A percentile compares a stretch with the other conserved stretches of the same genome.
Evolutionary conservation across 2,329 filamentous ascomycete genomes (phyloP).

Genomic region (Harringtonia lauricola): DNA sequence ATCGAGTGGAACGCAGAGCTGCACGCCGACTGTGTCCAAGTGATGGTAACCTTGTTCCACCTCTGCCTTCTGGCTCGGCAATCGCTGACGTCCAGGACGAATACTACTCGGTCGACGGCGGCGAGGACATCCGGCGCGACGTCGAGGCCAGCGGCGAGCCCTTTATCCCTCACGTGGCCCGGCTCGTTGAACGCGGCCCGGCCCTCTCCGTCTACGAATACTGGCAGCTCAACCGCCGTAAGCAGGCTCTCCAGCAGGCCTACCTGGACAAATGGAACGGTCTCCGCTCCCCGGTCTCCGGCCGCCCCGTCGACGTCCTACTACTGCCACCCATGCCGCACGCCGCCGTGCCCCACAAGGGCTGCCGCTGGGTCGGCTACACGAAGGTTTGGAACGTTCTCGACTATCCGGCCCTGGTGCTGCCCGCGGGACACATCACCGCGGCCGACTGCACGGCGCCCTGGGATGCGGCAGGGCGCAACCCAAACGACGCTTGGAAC

Average conservation of each 20-base stretch:
- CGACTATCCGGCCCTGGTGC: slow-evolving; percentile 46
- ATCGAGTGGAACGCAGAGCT: slow-evolving; percentile 39
- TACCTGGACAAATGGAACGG: slow-evolving; percentile 50
- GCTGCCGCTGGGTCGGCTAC: slow-evolving; percentile 41
- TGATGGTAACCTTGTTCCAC: no score
- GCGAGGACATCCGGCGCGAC: slow-evolving; percentile 49
- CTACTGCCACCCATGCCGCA: slow-evolving; percentile 52
- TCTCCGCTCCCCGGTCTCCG: slow-evolving; percentile 28
- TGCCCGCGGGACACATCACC: slow-evolving; percentile 38
- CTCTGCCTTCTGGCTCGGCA: no score
- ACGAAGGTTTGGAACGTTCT: slow-evolving; percentile 53
- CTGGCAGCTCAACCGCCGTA: slow-evolving; percentile 55
- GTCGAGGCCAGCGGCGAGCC: slow-evolving; percentile 46
- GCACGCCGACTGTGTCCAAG: slow-evolving; percentile 33
- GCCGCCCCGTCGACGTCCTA: slow-evolving; percentile 40
- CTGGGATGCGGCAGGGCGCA: slow-evolving; percentile 27
- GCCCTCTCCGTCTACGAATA: slow-evolving; percentile 53
- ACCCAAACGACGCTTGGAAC: slow-evolving; percentile 40
- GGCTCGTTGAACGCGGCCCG: slow-evolving; percentile 37
- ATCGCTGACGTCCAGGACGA: slow-evolving; percentile 27
- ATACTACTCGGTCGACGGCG: slow-evolving; percentile 52
- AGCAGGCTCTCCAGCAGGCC: slow-evolving; percentile 37
- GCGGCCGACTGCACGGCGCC: slow-evolving; percentile 17
- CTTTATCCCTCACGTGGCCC: slow-evolving; percentile 45
- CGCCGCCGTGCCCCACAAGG: slow-evolving; percentile 33